Base-by-base conservation (phyloP, 2,329 filamentous ascomycete genomes). In the Zarea fungicola region DNA sequence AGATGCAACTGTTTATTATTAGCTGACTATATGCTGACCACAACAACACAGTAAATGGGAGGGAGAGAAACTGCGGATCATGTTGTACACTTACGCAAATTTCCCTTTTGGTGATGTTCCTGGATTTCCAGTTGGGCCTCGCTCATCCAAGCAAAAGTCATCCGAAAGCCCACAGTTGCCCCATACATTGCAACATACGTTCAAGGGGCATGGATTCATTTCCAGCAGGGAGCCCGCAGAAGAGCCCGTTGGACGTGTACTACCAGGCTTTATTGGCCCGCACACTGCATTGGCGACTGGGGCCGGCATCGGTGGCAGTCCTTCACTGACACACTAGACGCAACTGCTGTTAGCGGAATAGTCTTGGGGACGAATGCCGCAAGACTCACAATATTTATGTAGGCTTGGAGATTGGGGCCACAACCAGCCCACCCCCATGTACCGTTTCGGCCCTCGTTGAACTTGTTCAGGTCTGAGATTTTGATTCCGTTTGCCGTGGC, bases 191-290 rank as follows among this genome's bases (percentile, higher is more conserved):
- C 70, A 73, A 54, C 69, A 72, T 1, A 62, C 66, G 22, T 71
- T 70, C 1, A 74, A 58, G 0, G 69, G 69, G 51, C 75, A 79
- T 0, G 66, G 70, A 51, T 77, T 78, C 9, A 78, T 56, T 9
- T 60, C 55, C 1, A 61, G 52, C 4, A 75, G 42, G 19, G 60
- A 28, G 5, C n/a, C 23, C 28, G 37, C 37, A 23, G 37, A 39
- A n/a, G 35, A 39, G 56, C 14, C 55, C 62, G 21, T 62, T 65
- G 71, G 66, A 10, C 55, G 41, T 10, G 54, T 44, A 19, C 26
- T 73, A 1, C 70, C 69, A 4, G 65, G 64, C 2, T 67, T 62
- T 37, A 68, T 62, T 1, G 75, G 76, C 1, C 76, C 75, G 55
- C 76, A 68, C 4, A 57, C 49, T 3, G 62, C 60, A 35, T 60